Evolutionary conservation across 108 stramenopile species (phyloP).

Genomic region (Nitzschia palea): DNA sequence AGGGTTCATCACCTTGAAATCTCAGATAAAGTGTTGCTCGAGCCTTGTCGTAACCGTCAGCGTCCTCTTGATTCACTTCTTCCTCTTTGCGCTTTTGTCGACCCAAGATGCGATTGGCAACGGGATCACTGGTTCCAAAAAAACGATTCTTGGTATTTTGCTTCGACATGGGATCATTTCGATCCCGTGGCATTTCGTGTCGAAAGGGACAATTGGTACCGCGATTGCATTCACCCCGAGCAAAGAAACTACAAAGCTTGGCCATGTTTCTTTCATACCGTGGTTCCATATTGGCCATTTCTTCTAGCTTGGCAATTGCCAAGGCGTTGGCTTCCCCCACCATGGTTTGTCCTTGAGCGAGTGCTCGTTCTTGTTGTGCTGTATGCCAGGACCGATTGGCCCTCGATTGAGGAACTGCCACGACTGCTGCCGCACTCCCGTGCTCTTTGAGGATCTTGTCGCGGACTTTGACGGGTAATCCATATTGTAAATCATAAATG

Average conservation of each 20-base stretch:
- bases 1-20: conserved; percentile 62
- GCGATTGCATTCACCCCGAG: conserved; percentile 94
- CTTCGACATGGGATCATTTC: conserved; percentile 87
- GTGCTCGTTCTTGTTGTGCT: conserved; percentile 70
- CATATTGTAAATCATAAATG: conserved; percentile 97
- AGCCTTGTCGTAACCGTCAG: conserved; percentile 72
- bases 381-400: conserved; percentile 89
- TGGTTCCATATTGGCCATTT: conserved; percentile 93
- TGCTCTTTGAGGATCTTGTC: conserved; percentile 87
- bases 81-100: conserved; percentile 58
- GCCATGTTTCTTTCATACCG: conserved; percentile 94
- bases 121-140: conserved; percentile 92
- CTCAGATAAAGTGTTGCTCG: conserved; percentile 77
- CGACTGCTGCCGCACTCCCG: conserved; percentile 41
- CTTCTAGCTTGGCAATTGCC: conserved; percentile 75
- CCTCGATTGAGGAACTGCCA: conserved; percentile 83
- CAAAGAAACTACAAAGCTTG: conserved; percentile 96
- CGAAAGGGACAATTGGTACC: conserved; percentile 95
- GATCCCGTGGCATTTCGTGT: conserved; percentile 95
- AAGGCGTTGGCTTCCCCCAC: conserved; percentile 54
- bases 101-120: conserved; percentile 83
- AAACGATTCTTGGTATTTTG: conserved; percentile 96
- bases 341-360: conserved; percentile 70
- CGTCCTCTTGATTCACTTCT: conserved; percentile 52
- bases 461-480: conserved; percentile 91